Evolutionary conservation across 495 filamentous ascomycete genomes (phyloP), one percentile per base, ranked within the genome.

Genomic region (Penicillium riverlandense): DNA sequence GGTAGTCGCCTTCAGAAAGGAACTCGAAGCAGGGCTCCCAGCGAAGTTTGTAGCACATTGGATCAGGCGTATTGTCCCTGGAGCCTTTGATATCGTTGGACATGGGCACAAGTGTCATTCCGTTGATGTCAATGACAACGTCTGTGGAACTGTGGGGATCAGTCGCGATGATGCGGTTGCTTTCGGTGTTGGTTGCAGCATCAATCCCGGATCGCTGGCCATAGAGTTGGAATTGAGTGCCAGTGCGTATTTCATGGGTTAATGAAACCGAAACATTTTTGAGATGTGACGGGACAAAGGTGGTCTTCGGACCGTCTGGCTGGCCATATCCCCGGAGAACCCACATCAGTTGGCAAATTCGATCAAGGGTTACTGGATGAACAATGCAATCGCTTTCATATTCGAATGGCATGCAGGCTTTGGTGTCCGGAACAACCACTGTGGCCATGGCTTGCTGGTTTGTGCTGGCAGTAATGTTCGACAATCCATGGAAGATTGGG

Each of bases 11-110:
- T 9, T 40, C 35, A 16, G 62, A 43, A 2, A 66, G 53, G 42
- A 62, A 47, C 57, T 65, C 62, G 37, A 47, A 59, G 45, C 72
- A 66, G 0, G 63, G 73, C 47, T 78, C 75, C 68, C 72, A 79
- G 15, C 74, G 67, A 12, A 76, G 41, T 50, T 75, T 78, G 46
- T 72, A 79, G 37, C 57, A 58, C 10, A 61, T 49, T 2, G 45
- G 37, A 1, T 48, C 40, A 0, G 52, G 41, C 0, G 45, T 32
- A 22, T 35, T 54, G n/a, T 54, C 47, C 13, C 45, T 58, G 11
- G 37, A 45, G 8, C 44, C 48, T 7, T 35, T 45, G 12, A 43
- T 53, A 10, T 55, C 50, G 9, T 56, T 52, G 2, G 53, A 49
- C 2, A 63, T 14, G 0, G 57, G 55, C 0, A 54, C 44, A 15